Evolutionary conservation across 192 early-diverging fungal genomes (phyloP).

Genomic region (Rhizophagus sp.): DNA sequence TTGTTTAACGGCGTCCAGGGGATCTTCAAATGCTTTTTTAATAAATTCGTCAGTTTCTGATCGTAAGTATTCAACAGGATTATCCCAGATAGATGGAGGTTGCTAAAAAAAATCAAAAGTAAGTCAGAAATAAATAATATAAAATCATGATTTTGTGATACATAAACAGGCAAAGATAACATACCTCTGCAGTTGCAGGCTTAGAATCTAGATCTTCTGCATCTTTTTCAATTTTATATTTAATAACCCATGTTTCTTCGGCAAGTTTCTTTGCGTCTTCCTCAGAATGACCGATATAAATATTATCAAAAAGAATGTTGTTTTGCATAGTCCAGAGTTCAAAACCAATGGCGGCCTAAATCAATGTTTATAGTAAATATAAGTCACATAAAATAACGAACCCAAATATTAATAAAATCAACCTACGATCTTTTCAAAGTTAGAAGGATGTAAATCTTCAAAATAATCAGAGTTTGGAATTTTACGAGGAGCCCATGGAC

Average conservation of each 20-base stretch:
- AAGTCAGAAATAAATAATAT: not conserved
- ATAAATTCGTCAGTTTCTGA: constrained; percentile 40
- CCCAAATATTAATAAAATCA: constrained; percentile 23
- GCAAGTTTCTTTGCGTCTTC: constrained; percentile 70
- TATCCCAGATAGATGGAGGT: constrained; percentile 35
- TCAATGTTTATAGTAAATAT: not conserved
- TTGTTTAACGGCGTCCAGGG: constrained; percentile 41
- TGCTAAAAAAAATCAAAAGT: not conserved
- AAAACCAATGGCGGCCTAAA: constrained; percentile 72
- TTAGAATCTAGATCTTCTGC: constrained; percentile 45
- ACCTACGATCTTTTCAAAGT: constrained; percentile 74
- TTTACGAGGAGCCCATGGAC: constrained; percentile 81
- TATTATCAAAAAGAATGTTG: constrained; percentile 87
- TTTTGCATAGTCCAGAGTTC: constrained; percentile 95
- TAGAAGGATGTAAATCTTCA: constrained; percentile 76
- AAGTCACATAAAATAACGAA: not conserved
- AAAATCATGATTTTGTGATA: not conserved
- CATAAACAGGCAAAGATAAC: not conserved
- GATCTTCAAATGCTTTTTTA: constrained; percentile 38
- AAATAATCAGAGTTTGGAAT: constrained; percentile 85
- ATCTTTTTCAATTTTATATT: constrained; percentile 68
- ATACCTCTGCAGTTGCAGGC: not conserved
- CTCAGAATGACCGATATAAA: constrained; percentile 79
- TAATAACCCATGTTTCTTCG: constrained; percentile 77
- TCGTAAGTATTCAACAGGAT: constrained; percentile 38